Evolutionary conservation across 2,329 filamentous ascomycete genomes (phyloP).

Genomic region (Xylariales sp.): DNA sequence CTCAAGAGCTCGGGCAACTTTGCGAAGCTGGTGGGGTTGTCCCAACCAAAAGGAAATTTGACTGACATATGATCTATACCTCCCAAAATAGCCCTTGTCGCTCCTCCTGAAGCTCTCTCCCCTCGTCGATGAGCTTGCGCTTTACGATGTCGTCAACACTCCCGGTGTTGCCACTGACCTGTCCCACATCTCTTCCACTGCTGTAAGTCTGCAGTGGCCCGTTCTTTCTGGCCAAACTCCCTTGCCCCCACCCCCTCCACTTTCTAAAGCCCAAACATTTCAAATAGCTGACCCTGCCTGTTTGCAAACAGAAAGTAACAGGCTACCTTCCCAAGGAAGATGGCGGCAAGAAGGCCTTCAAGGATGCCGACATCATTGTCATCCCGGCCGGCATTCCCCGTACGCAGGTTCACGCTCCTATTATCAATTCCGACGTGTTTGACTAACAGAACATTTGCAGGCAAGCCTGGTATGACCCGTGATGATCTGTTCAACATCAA

Average conservation of each 20-base stretch:
- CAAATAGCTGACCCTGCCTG: constrained; percentile 23
- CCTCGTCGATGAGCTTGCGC: constrained; percentile 83
- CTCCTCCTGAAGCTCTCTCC: constrained; percentile 91
- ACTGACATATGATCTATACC: too few species aligned
- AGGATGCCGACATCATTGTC: constrained; percentile 90
- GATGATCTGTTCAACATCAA: constrained; percentile 99
- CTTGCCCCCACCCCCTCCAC: background rate
- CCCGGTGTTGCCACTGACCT: constrained; percentile 94
- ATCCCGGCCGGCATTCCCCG: constrained; percentile 98
- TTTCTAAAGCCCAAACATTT: background rate
- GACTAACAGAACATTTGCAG: constrained; percentile 41
- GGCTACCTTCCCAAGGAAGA: constrained; percentile 85
- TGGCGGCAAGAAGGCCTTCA: constrained; percentile 83
- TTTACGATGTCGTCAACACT: constrained; percentile 99
- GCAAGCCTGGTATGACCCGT: constrained; percentile 99
- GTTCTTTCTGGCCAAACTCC: too few species aligned
- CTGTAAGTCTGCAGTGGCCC: constrained; percentile 45
- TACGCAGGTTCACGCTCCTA: constrained; percentile 46
- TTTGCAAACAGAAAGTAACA: constrained; percentile 64
- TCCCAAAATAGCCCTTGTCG: constrained; percentile 72
- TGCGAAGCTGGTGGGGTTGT: constrained; percentile 5
- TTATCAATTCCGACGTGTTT: background rate
- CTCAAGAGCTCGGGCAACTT: background rate
- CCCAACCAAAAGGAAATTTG: too few species aligned
- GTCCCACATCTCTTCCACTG: constrained; percentile 91